A percentile compares a stretch with the other conserved stretches of the same genome.
phyloP scores from a whole-genome alignment of 495 filamentous ascomycete genomes.

The Glonium stellatum region DNA sequence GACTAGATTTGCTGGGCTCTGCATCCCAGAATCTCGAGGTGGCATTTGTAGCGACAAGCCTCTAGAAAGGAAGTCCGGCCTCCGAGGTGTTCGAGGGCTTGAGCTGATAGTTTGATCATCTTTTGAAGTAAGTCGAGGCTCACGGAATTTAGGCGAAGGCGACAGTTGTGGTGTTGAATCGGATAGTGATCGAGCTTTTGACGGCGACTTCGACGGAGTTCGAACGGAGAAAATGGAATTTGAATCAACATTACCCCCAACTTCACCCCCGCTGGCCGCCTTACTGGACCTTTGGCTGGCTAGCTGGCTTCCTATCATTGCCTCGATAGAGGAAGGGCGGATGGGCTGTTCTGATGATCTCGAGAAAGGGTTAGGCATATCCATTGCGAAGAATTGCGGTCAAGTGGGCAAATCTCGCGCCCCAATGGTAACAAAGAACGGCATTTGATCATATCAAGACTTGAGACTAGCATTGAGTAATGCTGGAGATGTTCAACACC shows the following conservation, averaged over 20 bases:
- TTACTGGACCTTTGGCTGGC: conserved; percentile 7
- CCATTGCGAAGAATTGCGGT: not conserved
- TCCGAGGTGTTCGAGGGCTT: conserved; percentile 53
- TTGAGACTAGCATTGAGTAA: not conserved
- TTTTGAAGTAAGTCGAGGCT: conserved; percentile 56
- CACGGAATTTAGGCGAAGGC: conserved; percentile 60
- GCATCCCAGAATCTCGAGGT: conserved; percentile 45
- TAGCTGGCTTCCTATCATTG: conserved; percentile 19
- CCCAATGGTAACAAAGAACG: too few relatives aligned
- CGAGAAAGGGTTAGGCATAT: not conserved
- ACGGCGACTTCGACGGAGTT: conserved; percentile 23
- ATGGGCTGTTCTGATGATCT: conserved; percentile 4
- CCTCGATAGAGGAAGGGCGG: conserved; percentile 15
- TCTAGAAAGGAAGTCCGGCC: conserved; percentile 51
- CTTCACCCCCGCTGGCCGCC: conserved; percentile 4
- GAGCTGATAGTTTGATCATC: conserved; percentile 63
- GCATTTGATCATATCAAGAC: not conserved
- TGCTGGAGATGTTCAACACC: not conserved
- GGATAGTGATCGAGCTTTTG: conserved; percentile 40
- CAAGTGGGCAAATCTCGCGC: not conserved
- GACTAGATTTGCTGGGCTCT: conserved; percentile 49
- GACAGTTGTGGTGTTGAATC: conserved; percentile 44
- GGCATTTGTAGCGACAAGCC: conserved; percentile 72
- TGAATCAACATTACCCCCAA: conserved; percentile 6
- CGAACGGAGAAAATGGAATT: conserved; percentile 5